phyloP scores from a whole-genome alignment of 2,329 filamentous ascomycete species.

The Cordyceps pruinosa region DNA sequence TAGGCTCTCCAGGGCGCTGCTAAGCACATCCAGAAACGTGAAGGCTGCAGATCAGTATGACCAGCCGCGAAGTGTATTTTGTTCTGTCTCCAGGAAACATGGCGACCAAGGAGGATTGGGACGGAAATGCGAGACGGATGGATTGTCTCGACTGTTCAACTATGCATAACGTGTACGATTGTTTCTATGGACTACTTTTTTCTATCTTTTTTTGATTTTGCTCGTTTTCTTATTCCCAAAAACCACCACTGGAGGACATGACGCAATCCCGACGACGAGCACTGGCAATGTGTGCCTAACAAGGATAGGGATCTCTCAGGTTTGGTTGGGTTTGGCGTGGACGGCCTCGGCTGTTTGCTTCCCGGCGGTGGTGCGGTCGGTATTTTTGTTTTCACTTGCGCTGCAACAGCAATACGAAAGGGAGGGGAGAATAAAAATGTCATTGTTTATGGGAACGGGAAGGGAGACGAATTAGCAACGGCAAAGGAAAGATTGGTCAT shows the following conservation, averaged over 20 bases:
- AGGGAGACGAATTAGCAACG: conserved; percentile 12
- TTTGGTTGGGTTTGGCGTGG: neutral
- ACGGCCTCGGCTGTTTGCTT: conserved; percentile 12
- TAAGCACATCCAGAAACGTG: neutral
- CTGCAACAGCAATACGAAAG: conserved; percentile 9
- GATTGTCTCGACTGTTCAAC: conserved; percentile 13
- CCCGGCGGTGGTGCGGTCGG: conserved; percentile 4
- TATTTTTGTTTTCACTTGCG: conserved; percentile 13
- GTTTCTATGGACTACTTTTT: conserved; percentile 15
- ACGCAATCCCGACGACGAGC: neutral
- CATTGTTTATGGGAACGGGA: conserved; percentile 9
- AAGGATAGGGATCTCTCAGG: neutral
- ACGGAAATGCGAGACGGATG: conserved; percentile 10
- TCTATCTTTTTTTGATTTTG: conserved; percentile 12
- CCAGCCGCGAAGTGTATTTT: conserved; percentile 8
- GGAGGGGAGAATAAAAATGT: conserved; percentile 10
- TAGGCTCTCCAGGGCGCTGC: neutral
- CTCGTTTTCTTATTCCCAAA: conserved; percentile 12
- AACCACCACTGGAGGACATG: conserved; percentile 6
- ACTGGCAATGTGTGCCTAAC: neutral
- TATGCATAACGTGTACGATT: conserved; percentile 16
- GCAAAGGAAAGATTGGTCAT: conserved; percentile 12
- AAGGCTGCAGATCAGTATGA: neutral
- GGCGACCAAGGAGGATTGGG: conserved; percentile 1
- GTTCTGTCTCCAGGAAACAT: neutral